Percentiles rank a stretch among this genome's conserved stretches.
phyloP scores from a whole-genome alignment of 495 filamentous ascomycete genomes.

The Pseudoneurospora amorphoporcata region DNA sequence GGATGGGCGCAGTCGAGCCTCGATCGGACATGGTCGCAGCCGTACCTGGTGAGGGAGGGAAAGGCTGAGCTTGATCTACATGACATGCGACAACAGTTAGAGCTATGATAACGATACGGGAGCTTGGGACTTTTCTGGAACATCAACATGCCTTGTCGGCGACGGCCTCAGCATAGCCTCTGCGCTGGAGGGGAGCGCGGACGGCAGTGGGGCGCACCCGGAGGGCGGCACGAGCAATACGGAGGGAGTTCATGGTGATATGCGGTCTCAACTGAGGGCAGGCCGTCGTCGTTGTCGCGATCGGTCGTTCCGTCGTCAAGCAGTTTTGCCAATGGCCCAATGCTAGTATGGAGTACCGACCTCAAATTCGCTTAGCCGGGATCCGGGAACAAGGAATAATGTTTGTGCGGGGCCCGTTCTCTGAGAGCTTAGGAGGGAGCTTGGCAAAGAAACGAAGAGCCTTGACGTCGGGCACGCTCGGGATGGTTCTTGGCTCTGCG shows the following conservation, averaged over 20 bases:
- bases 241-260: slow-evolving; percentile 78
- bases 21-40: slow-evolving; percentile 6
- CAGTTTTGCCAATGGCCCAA: slow-evolving; percentile 25
- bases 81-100: slow-evolving; percentile 9
- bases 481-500: background rate
- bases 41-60: slow-evolving; percentile 96
- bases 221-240: slow-evolving; percentile 78
- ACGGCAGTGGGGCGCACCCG: slow-evolving; percentile 62
- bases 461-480: background rate
- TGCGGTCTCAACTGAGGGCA: slow-evolving; percentile 40
- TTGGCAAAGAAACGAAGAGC: background rate
- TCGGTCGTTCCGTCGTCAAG: slow-evolving; percentile 19
- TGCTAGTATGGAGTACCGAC: slow-evolving; percentile 3
- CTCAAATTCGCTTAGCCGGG: slow-evolving; percentile 31
- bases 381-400: slow-evolving; percentile 22
- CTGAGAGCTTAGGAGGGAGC: background rate
- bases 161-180: slow-evolving; percentile 90
- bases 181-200: slow-evolving; percentile 62
- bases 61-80: slow-evolving; percentile 94
- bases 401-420: slow-evolving; percentile 15
- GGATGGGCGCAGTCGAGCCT: background rate
- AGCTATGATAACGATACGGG: slow-evolving; percentile 3
- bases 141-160: slow-evolving; percentile 51
- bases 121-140: slow-evolving; percentile 3
- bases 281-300: slow-evolving; percentile 23